Conservation (phyloP, 306 rosid genomes). For the Trifolium subterraneum region DNA sequence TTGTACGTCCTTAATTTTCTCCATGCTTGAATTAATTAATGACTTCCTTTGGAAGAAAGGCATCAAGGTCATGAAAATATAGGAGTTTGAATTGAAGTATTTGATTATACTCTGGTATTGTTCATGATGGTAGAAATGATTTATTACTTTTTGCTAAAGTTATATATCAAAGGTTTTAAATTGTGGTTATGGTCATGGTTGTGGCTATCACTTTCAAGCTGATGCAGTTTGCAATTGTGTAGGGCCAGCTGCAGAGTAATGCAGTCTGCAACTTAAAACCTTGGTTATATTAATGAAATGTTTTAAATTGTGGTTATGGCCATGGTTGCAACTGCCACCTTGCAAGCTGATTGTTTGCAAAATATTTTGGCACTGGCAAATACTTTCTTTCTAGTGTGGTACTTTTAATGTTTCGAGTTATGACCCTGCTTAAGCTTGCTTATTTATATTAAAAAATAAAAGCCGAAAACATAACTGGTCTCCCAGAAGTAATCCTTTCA, state of each 20-base stretch:
- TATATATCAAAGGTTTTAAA: slow-evolving; percentile 12
- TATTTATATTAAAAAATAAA: slow-evolving; percentile 13
- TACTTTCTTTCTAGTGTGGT: slow-evolving; percentile 19
- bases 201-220: no score
- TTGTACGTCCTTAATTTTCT: slow-evolving; percentile 10
- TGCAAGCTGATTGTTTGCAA: slow-evolving; percentile 16
- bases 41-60: slow-evolving; percentile 30
- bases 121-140: slow-evolving; percentile 8
- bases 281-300: no score
- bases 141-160: slow-evolving; percentile 15
- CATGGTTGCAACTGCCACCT: slow-evolving; percentile 15
- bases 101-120: slow-evolving; percentile 9
- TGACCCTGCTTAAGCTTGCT: slow-evolving; percentile 34
- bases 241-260: no score
- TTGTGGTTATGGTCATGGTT: background rate
- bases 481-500: background rate
- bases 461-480: slow-evolving; percentile 13
- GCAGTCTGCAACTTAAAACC: no score
- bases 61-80: slow-evolving; percentile 10
- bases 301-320: background rate
- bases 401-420: slow-evolving; percentile 9
- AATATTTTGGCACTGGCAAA: slow-evolving; percentile 4
- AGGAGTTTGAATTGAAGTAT: slow-evolving; percentile 30
- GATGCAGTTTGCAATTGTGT: no score
- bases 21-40: slow-evolving; percentile 27